Evolutionary conservation across 2,329 filamentous ascomycete genomes (phyloP).

Genomic region (Colletotrichum sp.): DNA sequence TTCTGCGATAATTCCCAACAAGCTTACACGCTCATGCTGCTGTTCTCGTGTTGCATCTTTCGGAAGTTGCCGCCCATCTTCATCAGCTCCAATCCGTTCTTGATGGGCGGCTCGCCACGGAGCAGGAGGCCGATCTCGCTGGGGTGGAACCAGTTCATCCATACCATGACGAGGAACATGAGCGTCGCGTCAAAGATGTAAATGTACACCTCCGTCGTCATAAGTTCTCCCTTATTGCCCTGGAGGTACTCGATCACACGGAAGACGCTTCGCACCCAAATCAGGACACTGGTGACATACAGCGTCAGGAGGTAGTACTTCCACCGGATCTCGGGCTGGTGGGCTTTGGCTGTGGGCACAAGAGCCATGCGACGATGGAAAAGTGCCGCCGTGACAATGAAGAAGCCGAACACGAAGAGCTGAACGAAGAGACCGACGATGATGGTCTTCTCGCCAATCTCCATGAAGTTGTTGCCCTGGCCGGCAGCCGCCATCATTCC

Average conservation of each 20-base stretch:
- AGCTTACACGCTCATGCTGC: not conserved
- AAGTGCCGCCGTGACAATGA: slow-evolving; percentile 48
- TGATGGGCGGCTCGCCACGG: slow-evolving; percentile 11
- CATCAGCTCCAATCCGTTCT: slow-evolving; percentile 14
- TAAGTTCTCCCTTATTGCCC: slow-evolving; percentile 43
- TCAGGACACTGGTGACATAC: slow-evolving; percentile 39
- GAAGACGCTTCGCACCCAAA: slow-evolving; percentile 51
- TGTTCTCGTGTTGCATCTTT: slow-evolving; percentile 1
- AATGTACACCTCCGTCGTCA: slow-evolving; percentile 44
- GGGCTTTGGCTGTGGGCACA: slow-evolving; percentile 23
- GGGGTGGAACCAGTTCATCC: slow-evolving; percentile 23
- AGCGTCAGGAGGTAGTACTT: slow-evolving; percentile 33
- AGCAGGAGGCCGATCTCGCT: slow-evolving; percentile 16
- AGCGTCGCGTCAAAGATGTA: slow-evolving; percentile 49
- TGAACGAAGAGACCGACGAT: slow-evolving; percentile 60
- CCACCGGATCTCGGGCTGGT: slow-evolving; percentile 28
- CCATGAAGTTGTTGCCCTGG: slow-evolving; percentile 1
- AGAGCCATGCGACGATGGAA: slow-evolving; percentile 43
- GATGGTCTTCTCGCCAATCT: slow-evolving; percentile 50
- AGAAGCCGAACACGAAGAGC: slow-evolving; percentile 57
- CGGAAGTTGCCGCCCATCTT: not conserved
- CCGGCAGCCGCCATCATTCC: slow-evolving; percentile 17
- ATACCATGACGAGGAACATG: slow-evolving; percentile 45
- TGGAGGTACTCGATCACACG: slow-evolving; percentile 52
- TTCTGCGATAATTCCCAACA: fast-evolving